These are phyloP conservation scores for Plasmopara halstedii DNA, from an alignment of 352 stramenopile species.

Conservation along the genomic window DNA sequence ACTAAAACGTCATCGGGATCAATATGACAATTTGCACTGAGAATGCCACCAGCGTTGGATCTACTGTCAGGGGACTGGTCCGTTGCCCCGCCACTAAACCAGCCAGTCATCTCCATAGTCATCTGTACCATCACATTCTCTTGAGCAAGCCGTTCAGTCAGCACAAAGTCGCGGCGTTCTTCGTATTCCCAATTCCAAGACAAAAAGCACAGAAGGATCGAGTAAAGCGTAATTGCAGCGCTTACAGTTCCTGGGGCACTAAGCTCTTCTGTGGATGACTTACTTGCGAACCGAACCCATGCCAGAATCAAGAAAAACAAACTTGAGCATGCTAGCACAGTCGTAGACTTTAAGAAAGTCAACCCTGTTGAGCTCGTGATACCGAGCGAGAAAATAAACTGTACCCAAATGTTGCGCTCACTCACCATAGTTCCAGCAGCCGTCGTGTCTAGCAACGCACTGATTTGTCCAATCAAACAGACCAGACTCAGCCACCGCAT, in stretches of 20 bases:
- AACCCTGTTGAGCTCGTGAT: conserved; percentile 77
- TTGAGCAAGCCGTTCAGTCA: conserved; percentile 73
- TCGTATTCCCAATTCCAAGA: conserved; percentile 87
- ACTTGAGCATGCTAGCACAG: conserved; percentile 48
- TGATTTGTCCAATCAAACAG: conserved; percentile 67
- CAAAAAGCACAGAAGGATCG: conserved; percentile 69
- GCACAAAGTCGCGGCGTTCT: conserved; percentile 77
- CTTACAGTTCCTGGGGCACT: conserved; percentile 64
- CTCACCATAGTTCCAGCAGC: conserved; percentile 63
- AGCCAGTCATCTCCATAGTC: conserved; percentile 85
- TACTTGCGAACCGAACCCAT: conserved; percentile 47
- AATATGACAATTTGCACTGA: conserved; percentile 80
- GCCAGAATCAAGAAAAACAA: conserved; percentile 73
- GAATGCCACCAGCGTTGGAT: conserved; percentile 31
- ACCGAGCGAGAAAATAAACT: conserved; percentile 80
- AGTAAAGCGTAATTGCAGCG: conserved; percentile 66
- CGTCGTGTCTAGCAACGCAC: conserved; percentile 65
- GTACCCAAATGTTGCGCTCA: conserved; percentile 79
- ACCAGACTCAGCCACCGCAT: conserved; percentile 44
- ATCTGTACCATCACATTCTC: conserved; percentile 85
- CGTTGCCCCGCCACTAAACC: conserved; percentile 71
- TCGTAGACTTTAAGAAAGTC: conserved; percentile 59
- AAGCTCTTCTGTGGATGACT: conserved; percentile 25
- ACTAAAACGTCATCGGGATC: conserved; percentile 75
- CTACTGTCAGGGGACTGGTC: conserved; percentile 40